Conservation (phyloP, 495 filamentous ascomycete genomes). For the Choiromyces venosus region DNA sequence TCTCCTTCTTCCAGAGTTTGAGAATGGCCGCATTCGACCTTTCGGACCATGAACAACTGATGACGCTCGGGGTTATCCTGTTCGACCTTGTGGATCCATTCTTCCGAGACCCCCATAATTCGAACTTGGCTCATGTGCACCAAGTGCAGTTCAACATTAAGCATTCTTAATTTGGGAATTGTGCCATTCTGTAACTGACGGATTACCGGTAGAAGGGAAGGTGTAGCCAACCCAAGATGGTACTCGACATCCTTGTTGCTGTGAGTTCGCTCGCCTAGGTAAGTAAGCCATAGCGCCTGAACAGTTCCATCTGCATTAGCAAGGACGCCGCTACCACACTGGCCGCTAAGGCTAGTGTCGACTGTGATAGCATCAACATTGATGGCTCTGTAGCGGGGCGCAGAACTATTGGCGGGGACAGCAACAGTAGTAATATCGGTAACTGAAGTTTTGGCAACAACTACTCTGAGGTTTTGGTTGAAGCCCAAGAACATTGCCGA, state of each 20-base stretch:
- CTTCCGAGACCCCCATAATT: slow-evolving; percentile 93
- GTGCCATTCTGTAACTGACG: slow-evolving; percentile 74
- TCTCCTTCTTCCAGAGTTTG: slow-evolving; percentile 77
- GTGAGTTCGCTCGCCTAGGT: slow-evolving; percentile 79
- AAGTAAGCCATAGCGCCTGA: slow-evolving; percentile 92
- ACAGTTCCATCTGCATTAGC: slow-evolving; percentile 85
- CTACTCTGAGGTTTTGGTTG: slow-evolving; percentile 89
- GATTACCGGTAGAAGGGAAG: slow-evolving; percentile 76
- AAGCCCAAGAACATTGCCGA: slow-evolving; percentile 94
- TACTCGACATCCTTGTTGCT: slow-evolving; percentile 90
- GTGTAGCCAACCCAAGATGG: slow-evolving; percentile 86
- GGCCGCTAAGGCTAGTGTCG: slow-evolving; percentile 80
- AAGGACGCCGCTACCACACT: slow-evolving; percentile 93
- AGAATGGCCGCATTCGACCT: slow-evolving; percentile 67
- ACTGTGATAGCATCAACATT: slow-evolving; percentile 98
- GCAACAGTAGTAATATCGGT: slow-evolving; percentile 97
- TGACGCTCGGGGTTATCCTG: slow-evolving; percentile 81
- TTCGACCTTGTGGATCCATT: slow-evolving; percentile 88
- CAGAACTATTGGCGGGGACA: slow-evolving; percentile 83
- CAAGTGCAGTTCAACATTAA: slow-evolving; percentile 88
- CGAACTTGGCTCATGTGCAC: slow-evolving; percentile 97
- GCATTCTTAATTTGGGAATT: slow-evolving; percentile 73
- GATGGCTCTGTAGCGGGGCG: slow-evolving; percentile 90
- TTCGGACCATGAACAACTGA: slow-evolving; percentile 97
- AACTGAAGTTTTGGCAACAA: slow-evolving; percentile 88